Evolutionary conservation across 192 early-diverging fungal genomes (phyloP), one percentile per base, ranked within the genome.

Genomic region (Helicostylum pulchrum): DNA sequence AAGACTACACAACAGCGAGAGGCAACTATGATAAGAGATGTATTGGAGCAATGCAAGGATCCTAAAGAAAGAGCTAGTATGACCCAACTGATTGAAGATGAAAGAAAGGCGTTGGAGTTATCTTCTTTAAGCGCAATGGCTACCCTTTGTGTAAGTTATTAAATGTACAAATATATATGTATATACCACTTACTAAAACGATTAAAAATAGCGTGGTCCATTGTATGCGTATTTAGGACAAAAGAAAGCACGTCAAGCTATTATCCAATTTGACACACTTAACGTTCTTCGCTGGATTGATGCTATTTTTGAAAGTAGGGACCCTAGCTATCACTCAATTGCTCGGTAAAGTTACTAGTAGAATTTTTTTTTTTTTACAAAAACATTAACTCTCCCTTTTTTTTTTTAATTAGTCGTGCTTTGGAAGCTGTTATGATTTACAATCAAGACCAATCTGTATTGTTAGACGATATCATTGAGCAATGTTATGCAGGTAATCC

Each of bases 71-170:
- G 87, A 9, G 83, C 53, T 7, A 70, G 64, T 20, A 70, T 87
- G 61, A 85, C 83, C 0, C 71, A 78, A 0, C 78, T 80, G 23
- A 86, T 96, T 80, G 91, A 94, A 61, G 82, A 82, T 34, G 92
- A 99, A 53, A 77, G 89, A 19, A 82, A 83, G 53, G 71, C 84
- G 6, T 74, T 99, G 23, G 92, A 94, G 61, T 74, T 83, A 7
- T 89, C 89, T 5, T 84, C 95, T 1, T 67, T 96, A 32, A 89
- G 91, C 11, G 91, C 93, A 3, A 96, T 99, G 96, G 87, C 94
- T 3, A 82, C 86, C 1, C 78, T 99, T 45, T 92, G 90, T 63
- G 80, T 84, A 77, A 68, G 80, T 75, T 5, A 20, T 10, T 9
- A n/a, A 42, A 20, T 11, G 34, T 21, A 14, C n/a, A n/a, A n/a